A percentile compares a stretch with the other conserved stretches of the same genome.
Evolutionary conservation across 441 rosid genomes (phyloP).

Genomic region (Syzygium syzygioides): DNA sequence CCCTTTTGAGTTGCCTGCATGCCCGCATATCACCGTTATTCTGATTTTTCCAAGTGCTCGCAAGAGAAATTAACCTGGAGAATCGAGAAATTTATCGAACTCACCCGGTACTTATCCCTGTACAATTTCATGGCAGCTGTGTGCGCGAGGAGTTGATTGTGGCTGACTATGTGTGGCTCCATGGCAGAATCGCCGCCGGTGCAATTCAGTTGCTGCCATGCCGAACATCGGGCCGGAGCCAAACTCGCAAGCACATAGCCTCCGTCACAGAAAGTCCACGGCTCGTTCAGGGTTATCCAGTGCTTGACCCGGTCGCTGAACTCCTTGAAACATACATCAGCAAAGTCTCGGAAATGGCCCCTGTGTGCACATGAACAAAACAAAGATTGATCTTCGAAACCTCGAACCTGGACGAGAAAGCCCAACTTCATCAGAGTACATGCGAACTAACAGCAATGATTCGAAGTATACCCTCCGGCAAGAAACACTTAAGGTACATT

Average conservation of each 20-base stretch:
- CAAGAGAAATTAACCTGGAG: no score
- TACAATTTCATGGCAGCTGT: not conserved
- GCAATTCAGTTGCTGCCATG: not conserved
- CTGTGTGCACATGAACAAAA: not conserved
- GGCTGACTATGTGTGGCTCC: not conserved
- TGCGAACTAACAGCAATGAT: no score
- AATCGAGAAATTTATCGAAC: no score
- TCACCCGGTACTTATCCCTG: not conserved
- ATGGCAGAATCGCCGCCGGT: not conserved
- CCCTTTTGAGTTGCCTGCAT: conserved; percentile 29
- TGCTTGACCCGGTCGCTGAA: not conserved
- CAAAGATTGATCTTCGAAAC: not conserved
- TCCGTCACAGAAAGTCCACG: not conserved
- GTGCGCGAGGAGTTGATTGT: not conserved
- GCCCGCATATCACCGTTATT: not conserved
- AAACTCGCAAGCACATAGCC: not conserved
- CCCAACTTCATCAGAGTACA: not conserved
- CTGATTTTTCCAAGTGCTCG: not conserved
- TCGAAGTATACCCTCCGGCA: no score
- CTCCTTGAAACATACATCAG: not conserved
- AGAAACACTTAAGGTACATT: not conserved
- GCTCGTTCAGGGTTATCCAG: not conserved
- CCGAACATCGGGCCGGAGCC: not conserved
- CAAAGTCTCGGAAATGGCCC: not conserved
- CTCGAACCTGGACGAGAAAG: not conserved